These are phyloP conservation scores for Thalassiosira ordinaria DNA, from an alignment of 352 stramenopile species.

Conservation along the genomic window DNA sequence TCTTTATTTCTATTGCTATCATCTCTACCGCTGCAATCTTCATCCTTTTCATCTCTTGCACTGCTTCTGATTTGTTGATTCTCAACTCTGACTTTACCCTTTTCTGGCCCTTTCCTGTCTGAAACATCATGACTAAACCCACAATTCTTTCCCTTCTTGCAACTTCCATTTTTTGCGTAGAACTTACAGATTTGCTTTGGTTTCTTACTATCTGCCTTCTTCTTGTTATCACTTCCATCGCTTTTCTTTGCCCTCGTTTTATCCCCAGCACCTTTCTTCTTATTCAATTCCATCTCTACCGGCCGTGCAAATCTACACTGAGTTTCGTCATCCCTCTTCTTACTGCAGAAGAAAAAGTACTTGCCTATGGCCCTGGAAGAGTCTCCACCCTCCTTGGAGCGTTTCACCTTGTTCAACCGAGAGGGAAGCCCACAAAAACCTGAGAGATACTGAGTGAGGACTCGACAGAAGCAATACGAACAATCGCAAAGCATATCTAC, in stretches of 20 bases:
- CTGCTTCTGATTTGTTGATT: conserved; percentile 11
- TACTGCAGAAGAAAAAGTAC: conserved; percentile 81
- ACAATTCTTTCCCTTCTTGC: conserved; percentile 65
- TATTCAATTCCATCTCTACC: conserved; percentile 64
- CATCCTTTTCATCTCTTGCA: conserved; percentile 18
- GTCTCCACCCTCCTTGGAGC: conserved; percentile 60
- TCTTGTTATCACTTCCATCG: conserved; percentile 12
- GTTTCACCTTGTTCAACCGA: conserved; percentile 76
- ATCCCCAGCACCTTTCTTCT: conserved; percentile 33
- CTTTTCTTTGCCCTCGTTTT: not conserved
- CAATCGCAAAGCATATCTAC: too few relatives aligned
- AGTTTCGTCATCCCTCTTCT: conserved; percentile 59
- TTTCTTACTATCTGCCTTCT: conserved; percentile 5
- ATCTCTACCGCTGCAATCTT: conserved; percentile 14
- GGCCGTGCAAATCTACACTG: conserved; percentile 73
- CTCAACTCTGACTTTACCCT: not conserved
- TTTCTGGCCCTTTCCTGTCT: conserved; percentile 7
- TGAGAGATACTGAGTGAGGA: too few relatives aligned
- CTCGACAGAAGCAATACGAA: too few relatives aligned
- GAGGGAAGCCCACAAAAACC: conserved; percentile 62
- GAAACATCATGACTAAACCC: conserved; percentile 62
- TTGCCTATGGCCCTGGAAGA: conserved; percentile 70
- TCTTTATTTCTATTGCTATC: conserved; percentile 9
- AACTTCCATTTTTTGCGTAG: conserved; percentile 58
- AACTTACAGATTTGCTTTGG: conserved; percentile 52